These are phyloP conservation scores for Astrephomene gubernaculifera DNA, from an alignment of 139 green algal genomes.

Conservation along the genomic window DNA sequence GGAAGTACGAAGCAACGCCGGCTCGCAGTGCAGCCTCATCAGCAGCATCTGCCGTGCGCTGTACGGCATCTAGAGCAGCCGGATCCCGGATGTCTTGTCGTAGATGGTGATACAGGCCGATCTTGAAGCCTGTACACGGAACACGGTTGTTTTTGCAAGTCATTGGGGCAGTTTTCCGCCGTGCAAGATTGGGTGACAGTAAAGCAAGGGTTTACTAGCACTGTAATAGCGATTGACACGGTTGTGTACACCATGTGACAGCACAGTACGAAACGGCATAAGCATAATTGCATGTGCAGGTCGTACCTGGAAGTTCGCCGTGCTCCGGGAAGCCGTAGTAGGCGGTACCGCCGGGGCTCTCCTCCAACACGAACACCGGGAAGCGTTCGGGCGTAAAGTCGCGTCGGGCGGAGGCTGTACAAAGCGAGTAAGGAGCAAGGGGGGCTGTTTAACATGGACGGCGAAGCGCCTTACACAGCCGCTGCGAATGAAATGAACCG, in stretches of 20 bases:
- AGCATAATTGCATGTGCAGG: too few relatives aligned
- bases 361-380: conserved; percentile 72
- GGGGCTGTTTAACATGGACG: too few relatives aligned
- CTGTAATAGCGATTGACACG: too few relatives aligned
- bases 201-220: too few relatives aligned
- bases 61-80: conserved; percentile 58
- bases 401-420: conserved; percentile 1
- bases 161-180: too few relatives aligned
- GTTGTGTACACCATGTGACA: too few relatives aligned
- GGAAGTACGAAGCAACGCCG: conserved; percentile 63
- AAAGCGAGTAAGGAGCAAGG: too few relatives aligned
- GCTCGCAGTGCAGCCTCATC: conserved; percentile 66
- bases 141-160: too few relatives aligned
- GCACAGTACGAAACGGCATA: too few relatives aligned
- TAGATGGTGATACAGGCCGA: conserved; percentile 66
- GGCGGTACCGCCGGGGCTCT: conserved; percentile 8
- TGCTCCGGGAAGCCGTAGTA: conserved; percentile 80
- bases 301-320: conserved; percentile 17
- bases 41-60: conserved; percentile 38
- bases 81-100: conserved; percentile 47
- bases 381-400: conserved; percentile 50
- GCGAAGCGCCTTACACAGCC: too few relatives aligned
- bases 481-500: too few relatives aligned
- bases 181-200: too few relatives aligned
- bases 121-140: conserved; percentile 71